phyloP scores from a whole-genome alignment of 257 asterid genomes.

The Galeopsis tetrahit region DNA sequence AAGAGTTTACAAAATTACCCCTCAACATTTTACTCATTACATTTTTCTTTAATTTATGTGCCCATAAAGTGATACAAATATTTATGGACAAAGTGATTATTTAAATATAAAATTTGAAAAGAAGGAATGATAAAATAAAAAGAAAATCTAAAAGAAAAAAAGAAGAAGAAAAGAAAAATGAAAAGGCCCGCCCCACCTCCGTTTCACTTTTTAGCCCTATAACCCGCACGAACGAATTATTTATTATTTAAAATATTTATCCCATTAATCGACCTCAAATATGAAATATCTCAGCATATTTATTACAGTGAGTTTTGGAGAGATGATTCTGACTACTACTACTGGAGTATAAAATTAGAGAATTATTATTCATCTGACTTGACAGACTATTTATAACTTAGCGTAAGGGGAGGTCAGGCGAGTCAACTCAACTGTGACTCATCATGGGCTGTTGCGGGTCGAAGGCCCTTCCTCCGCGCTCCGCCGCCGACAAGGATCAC shows the following conservation, averaged over 20 bases:
- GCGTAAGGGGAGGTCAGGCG: conserved; percentile 35
- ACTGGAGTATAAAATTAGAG: not conserved
- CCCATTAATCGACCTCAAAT: not conserved
- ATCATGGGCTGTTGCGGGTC: conserved; percentile 87
- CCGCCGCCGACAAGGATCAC: conserved; percentile 66
- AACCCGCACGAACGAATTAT: conserved; percentile 41
- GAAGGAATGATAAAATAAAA: not conserved
- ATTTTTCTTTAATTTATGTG: too few species aligned
- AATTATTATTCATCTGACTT: conserved; percentile 8
- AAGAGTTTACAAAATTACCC: too few species aligned
- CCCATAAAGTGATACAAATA: too few species aligned
- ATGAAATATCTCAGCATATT: conserved; percentile 15
- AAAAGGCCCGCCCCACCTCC: conserved; percentile 28
- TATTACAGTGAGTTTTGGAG: not conserved
- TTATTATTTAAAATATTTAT: not conserved
- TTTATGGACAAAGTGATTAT: too few species aligned
- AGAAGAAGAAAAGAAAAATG: not conserved
- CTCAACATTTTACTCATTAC: too few species aligned
- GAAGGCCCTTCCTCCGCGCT: conserved; percentile 39
- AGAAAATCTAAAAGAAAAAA: not conserved
- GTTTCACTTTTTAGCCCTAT: conserved; percentile 28
- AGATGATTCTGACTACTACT: conserved; percentile 19
- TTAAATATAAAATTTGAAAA: too few species aligned
- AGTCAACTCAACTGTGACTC: conserved; percentile 59
- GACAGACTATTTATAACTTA: conserved; percentile 18